Percentiles rank a stretch among this genome's conserved stretches.
These are phyloP conservation scores for Verbascum thapsus DNA, from an alignment of 257 asterid genomes.

Conservation along the genomic window DNA sequence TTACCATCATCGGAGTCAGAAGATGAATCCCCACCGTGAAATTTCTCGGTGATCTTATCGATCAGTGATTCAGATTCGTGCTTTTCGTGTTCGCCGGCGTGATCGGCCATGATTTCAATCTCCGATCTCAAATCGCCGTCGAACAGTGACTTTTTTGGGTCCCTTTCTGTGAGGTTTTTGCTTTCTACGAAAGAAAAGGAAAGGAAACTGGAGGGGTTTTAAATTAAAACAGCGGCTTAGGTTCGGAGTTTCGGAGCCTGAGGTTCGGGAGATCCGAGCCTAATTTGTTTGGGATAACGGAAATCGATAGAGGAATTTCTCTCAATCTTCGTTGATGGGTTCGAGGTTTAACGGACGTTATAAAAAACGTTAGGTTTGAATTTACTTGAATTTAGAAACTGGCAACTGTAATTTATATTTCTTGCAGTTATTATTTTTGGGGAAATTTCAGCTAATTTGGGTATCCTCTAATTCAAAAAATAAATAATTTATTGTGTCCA, in stretches of 20 bases:
- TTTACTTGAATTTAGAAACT: constrained; percentile 7
- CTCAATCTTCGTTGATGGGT: constrained; percentile 32
- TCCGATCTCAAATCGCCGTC: constrained; percentile 44
- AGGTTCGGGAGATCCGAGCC: constrained; percentile 34
- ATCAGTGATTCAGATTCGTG: constrained; percentile 68
- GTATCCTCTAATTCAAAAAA: no score
- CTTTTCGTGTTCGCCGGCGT: constrained; percentile 46
- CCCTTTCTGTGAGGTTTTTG: neutral
- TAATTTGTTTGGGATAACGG: constrained; percentile 28
- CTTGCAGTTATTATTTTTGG: no score
- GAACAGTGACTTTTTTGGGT: neutral
- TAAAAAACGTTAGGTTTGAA: neutral
- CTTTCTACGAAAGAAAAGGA: neutral
- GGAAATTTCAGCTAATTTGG: no score
- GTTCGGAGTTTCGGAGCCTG: constrained; percentile 41
- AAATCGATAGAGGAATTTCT: constrained; percentile 30
- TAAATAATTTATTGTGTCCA: no score
- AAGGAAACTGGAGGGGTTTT: constrained; percentile 26
- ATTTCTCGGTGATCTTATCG: constrained; percentile 71
- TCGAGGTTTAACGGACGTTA: constrained; percentile 39
- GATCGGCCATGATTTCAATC: constrained; percentile 51
- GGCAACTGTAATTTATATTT: neutral
- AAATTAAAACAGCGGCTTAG: constrained; percentile 26
- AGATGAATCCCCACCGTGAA: constrained; percentile 68
- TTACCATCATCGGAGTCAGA: constrained; percentile 71